Percentiles rank a stretch among this genome's conserved stretches.
Conservation (phyloP, 139 green algal genomes). For the Coccomyxa sp. region DNA sequence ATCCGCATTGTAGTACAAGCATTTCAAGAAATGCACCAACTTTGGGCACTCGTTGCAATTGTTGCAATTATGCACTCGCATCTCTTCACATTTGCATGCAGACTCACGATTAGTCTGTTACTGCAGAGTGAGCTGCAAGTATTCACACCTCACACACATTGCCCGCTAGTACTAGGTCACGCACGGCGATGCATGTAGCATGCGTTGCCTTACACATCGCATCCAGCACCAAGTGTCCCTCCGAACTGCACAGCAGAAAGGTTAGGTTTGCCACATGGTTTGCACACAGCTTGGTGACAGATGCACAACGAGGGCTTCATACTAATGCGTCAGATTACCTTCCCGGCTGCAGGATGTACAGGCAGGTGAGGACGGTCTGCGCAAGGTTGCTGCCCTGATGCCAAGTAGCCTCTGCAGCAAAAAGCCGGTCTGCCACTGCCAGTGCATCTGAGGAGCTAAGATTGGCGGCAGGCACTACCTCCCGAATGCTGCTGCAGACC, state of each 20-base stretch:
- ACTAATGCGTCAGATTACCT: constrained; percentile 27
- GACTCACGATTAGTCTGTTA: background rate
- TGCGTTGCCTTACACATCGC: constrained; percentile 62
- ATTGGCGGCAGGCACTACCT: constrained; percentile 37
- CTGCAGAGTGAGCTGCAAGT: background rate
- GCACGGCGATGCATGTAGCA: constrained; percentile 40
- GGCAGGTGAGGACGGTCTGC: constrained; percentile 76
- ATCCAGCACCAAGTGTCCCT: constrained; percentile 36
- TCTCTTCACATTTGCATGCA: background rate
- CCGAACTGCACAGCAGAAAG: background rate
- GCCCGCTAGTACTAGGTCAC: constrained; percentile 51
- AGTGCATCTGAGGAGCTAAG: constrained; percentile 32
- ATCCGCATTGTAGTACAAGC: background rate
- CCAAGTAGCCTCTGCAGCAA: constrained; percentile 67
- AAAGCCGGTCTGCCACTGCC: constrained; percentile 47
- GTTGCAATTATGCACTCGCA: too few relatives aligned
- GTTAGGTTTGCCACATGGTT: background rate
- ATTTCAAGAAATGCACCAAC: background rate
- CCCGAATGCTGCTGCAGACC: too few relatives aligned
- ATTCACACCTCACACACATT: constrained; percentile 61
- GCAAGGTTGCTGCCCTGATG: constrained; percentile 63
- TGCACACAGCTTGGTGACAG: background rate
- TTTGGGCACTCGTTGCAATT: background rate
- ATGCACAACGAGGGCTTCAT: background rate
- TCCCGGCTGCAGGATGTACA: constrained; percentile 76